Evolutionary conservation across 1,284 basidiomycete genomes (phyloP), one percentile per base, ranked within the genome.

Genomic region (Ganoderma lingzhi): DNA sequence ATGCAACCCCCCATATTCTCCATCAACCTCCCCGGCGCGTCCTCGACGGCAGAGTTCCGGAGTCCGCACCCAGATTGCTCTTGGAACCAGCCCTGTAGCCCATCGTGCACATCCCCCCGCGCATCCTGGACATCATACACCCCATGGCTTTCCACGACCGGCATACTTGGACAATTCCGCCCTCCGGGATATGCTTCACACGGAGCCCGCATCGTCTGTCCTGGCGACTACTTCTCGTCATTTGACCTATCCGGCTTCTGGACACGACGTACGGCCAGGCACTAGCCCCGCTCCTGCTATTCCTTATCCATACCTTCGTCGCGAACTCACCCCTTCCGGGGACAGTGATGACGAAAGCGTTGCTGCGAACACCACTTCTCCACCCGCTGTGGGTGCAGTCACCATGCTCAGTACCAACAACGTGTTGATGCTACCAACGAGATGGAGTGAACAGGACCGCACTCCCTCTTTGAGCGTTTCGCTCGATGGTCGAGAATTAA

Each of bases 151-250:
- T 76, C 83, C 85, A 65, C 86, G 88, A 37, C 93, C 93, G 2
- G 78, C 88, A 1, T 95, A 95, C 79, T 85, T 95, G 62, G 90
- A 92, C 45, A 85, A 93, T 78, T 93, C 93, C 4, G 86, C 90
- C 4, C 82, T 95, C 63, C 88, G 90, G 65, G 83, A 93, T 74
- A 79, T 91, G 67, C 81, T 95, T 10, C 88, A 88, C 68, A 89
- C 90, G 1, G 92, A 93, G 70, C 76, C 84, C 0, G 81, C 85
- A 2, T 78, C 85, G 1, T 71, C 81, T 19, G 76, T 83, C 62
- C 78, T 83, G 58, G 79, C 82, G 9, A 79, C 77, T 64, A 66
- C 58, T 55, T 53, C 69, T 45, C 60, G 71, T 42, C 68, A 66
- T 2, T 35, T 61, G 15, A 15, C 60, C 30, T 70, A 70, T 42